phyloP scores from a whole-genome alignment of 2,329 filamentous ascomycete genomes.

The Fusarium avenaceum region DNA sequence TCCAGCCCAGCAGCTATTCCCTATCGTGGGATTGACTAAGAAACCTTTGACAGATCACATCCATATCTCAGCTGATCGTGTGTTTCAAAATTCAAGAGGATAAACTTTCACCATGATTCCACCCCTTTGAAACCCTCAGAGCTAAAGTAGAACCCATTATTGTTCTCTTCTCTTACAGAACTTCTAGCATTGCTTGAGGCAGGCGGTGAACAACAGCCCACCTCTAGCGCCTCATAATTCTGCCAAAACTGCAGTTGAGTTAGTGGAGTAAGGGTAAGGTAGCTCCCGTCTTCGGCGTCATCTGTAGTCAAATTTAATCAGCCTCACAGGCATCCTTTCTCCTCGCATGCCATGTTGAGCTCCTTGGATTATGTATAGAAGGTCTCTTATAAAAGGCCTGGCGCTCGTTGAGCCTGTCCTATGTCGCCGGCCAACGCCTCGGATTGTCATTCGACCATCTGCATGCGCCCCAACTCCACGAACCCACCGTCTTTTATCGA shows the following conservation, averaged over 20 bases:
- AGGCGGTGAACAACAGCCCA: constrained; percentile 46
- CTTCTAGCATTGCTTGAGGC: constrained; percentile 13
- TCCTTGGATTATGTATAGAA: constrained; percentile 43
- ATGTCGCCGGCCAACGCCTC: constrained; percentile 1
- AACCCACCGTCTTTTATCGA: constrained; percentile 62
- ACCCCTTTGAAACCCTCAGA: constrained; percentile 1
- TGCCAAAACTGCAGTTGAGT: constrained; percentile 29
- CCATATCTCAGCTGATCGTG: constrained; percentile 25
- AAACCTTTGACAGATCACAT: constrained; percentile 16
- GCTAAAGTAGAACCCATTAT: neutral
- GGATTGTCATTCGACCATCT: constrained; percentile 10
- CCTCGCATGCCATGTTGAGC: constrained; percentile 21
- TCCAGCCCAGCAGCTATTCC: constrained; percentile 16
- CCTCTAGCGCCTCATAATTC: constrained; percentile 25
- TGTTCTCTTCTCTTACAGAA: neutral
- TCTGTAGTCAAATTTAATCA: constrained; percentile 29
- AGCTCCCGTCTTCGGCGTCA: constrained; percentile 39
- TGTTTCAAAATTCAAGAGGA: neutral
- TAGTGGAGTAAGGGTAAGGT: neutral
- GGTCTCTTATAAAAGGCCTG: constrained; percentile 31
- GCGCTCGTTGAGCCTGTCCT: constrained; percentile 19
- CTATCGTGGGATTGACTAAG: constrained; percentile 5
- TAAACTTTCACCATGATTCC: neutral
- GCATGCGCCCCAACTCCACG: neutral
- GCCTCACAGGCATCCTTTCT: constrained; percentile 11